Base-by-base conservation (phyloP, 2,329 filamentous ascomycete species). In the Penicillium sp. region DNA sequence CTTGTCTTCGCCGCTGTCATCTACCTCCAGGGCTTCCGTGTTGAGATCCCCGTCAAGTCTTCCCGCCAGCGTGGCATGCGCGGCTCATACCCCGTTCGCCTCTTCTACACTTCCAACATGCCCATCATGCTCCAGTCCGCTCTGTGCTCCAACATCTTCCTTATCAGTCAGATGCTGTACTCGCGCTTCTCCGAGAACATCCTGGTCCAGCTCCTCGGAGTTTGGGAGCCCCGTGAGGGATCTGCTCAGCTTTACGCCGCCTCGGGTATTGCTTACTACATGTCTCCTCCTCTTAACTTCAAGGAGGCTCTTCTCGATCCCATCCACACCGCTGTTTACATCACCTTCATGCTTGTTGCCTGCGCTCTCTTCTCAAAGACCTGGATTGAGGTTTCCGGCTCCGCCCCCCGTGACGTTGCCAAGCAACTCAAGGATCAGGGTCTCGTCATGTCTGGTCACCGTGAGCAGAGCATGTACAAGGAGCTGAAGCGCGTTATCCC, bases 101-200 rank as follows among this genome's bases (percentile, higher is more conserved):
- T 99, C 58, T 99, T 99, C 87, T 99, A 99, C 83, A 99, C 94
- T 74, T 97, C 92, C 77, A 99, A 99, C 88, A 99, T 99, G 95
- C 94, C 94, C 74, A 99, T 99, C 80, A 99, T 99, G 94, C 85
- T 99, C 76, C 95, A 99, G 83, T 97, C 93, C 45, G 94, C 94
- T 67, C 86, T 99, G 67, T 96, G 91, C 66, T 97, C 93, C 84
- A 99, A 99, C 84, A 86, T 99, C 79, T 99, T 99, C 87, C 83
- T 99, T 63, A 91, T 99, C 81, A 94, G 89, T 75, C 94, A 99
- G 84, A 97, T 97, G 92, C 87, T 99, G 66, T 97, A 96, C 87
- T 96, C 90, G 61, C 92, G 93, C 77, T 97, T 99, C 84, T 94
- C 91, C 44, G 94, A 99, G 81, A 99, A 99, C 84, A 88, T 99